Conservation (phyloP, 208 protist genomes). For the Vickermania ingenoplastis region DNA sequence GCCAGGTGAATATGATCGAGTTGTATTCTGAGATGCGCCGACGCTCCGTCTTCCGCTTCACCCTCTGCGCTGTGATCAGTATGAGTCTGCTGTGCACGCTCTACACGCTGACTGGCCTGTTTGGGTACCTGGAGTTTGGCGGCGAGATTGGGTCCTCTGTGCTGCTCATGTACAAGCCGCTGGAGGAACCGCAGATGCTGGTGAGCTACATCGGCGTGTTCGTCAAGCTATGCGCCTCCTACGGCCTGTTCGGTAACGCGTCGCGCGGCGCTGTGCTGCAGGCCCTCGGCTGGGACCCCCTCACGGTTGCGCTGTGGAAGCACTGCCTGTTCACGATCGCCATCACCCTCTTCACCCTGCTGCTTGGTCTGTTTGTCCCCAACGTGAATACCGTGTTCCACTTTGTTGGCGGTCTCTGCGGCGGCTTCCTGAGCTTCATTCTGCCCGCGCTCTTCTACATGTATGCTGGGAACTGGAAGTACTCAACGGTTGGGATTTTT, state of each 20-base stretch:
- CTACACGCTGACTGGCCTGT: conserved; percentile 60
- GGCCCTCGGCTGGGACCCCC: conserved; percentile 30
- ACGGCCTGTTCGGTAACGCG: conserved; percentile 37
- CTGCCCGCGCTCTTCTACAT: conserved; percentile 49
- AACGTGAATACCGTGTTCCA: conserved; percentile 44
- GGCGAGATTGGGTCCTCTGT: conserved; percentile 21
- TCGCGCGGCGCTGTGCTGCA: conserved; percentile 26
- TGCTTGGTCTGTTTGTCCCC: conserved; percentile 19
- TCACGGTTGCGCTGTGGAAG: conserved; percentile 33
- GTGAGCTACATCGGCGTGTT: conserved; percentile 40
- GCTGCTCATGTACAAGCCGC: conserved; percentile 38
- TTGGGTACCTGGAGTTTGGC: conserved; percentile 79
- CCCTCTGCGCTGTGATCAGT: conserved; percentile 21
- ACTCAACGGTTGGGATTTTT: conserved; percentile 17
- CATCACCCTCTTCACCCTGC: conserved; percentile 14
- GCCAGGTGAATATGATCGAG: conserved; percentile 57
- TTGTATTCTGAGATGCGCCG: conserved; percentile 34
- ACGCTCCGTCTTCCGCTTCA: conserved; percentile 37
- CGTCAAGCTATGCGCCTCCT: conserved; percentile 44
- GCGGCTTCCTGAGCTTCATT: conserved; percentile 46
- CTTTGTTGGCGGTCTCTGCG: conserved; percentile 36
- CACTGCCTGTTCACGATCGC: conserved; percentile 23
- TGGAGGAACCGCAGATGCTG: conserved; percentile 19
- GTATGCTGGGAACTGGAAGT: conserved; percentile 33
- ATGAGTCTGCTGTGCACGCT: conserved; percentile 53